Conservation (phyloP, 2,329 filamentous ascomycete species). For the Amesomyces nigricolor region DNA sequence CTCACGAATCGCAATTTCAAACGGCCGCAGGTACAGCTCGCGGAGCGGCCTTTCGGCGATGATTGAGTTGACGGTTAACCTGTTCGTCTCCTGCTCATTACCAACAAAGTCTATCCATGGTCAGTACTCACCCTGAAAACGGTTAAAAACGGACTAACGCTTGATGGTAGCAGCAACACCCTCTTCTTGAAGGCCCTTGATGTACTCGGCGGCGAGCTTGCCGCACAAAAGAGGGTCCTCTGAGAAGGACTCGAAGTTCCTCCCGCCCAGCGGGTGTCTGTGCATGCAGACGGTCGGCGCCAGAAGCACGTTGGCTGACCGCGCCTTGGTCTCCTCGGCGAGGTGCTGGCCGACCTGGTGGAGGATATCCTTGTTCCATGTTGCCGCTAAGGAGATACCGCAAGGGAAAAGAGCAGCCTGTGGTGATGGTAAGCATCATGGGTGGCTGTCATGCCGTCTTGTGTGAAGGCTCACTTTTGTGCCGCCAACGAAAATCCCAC, state of each 20-base stretch:
- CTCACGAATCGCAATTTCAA: slow-evolving; percentile 66
- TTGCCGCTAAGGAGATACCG: slow-evolving; percentile 70
- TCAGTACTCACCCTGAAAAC: slow-evolving; percentile 7
- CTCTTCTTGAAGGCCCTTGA: slow-evolving; percentile 66
- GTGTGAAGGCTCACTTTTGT: slow-evolving; percentile 43
- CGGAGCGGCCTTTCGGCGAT: slow-evolving; percentile 60
- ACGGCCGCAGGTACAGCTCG: slow-evolving; percentile 68
- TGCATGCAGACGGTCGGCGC: slow-evolving; percentile 79
- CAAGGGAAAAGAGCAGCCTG: slow-evolving; percentile 74
- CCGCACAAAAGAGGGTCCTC: slow-evolving; percentile 76
- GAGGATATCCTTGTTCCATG: slow-evolving; percentile 69
- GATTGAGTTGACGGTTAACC: slow-evolving; percentile 58
- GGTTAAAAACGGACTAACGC: slow-evolving; percentile 41
- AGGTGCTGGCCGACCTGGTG: slow-evolving; percentile 65
- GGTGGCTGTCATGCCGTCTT: background rate
- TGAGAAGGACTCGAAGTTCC: slow-evolving; percentile 82
- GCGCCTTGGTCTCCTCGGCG: slow-evolving; percentile 65
- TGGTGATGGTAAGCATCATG: slow-evolving; percentile 9
- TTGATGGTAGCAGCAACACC: slow-evolving; percentile 74
- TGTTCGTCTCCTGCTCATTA: slow-evolving; percentile 68
- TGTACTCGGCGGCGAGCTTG: slow-evolving; percentile 65
- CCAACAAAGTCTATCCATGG: slow-evolving; percentile 52
- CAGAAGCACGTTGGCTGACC: slow-evolving; percentile 67
- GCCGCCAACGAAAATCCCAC: slow-evolving; percentile 63
- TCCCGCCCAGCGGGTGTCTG: slow-evolving; percentile 73